Conservation (phyloP, 148 eudicot genomes). For the Polygonum aviculare region DNA sequence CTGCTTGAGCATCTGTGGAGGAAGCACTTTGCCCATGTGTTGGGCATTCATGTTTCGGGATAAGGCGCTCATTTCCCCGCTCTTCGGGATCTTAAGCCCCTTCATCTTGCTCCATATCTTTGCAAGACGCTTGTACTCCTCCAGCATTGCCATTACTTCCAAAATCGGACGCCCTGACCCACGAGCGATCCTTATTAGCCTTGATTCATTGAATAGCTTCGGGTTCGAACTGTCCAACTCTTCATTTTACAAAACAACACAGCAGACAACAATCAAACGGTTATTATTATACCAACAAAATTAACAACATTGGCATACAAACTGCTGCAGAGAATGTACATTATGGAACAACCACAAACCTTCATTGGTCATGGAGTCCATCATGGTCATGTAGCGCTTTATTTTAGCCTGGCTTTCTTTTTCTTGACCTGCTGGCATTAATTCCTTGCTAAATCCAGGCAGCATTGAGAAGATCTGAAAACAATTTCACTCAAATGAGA, state of each 20-base stretch:
- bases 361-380: conserved; percentile 98
- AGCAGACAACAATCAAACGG: no score
- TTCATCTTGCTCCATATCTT: conserved; percentile 94
- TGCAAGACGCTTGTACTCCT: conserved; percentile 83
- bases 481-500: background rate
- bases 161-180: conserved; percentile 67
- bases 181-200: conserved; percentile 89
- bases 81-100: conserved; percentile 88
- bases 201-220: conserved; percentile 69
- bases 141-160: conserved; percentile 84
- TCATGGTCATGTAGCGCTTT: conserved; percentile 95
- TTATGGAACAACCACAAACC: conserved; percentile 19
- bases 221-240: conserved; percentile 91
- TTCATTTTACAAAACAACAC: conserved; percentile 18
- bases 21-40: conserved; percentile 81
- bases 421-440: conserved; percentile 87
- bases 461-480: conserved; percentile 81
- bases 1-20: conserved; percentile 80
- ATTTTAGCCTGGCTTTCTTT: conserved; percentile 91
- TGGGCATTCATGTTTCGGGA: conserved; percentile 88
- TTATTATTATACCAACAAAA: no score
- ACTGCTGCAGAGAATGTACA: no score
- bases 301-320: no score
- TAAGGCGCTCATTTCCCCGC: conserved; percentile 87
- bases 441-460: conserved; percentile 80